Evolutionary conservation across 2,329 filamentous ascomycete species (phyloP).

Genomic region (Colletotrichum sojae): DNA sequence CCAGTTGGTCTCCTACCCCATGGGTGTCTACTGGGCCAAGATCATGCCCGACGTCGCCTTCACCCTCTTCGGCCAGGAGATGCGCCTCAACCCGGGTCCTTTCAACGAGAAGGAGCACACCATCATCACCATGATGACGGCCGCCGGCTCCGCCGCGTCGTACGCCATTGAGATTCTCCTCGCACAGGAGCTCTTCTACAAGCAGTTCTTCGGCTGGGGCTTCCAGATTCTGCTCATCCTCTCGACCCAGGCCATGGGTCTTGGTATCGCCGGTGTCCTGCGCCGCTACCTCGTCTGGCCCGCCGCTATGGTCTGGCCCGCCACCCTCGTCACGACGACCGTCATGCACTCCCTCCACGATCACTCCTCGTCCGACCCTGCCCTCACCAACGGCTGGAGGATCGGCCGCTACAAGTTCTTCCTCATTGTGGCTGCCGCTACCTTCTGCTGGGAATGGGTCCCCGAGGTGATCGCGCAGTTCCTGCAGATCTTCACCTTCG

Average conservation of each 20-base stretch:
- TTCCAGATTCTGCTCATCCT: slow-evolving; percentile 69
- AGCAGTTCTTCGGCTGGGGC: slow-evolving; percentile 62
- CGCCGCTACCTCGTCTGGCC: slow-evolving; percentile 68
- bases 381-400: slow-evolving; percentile 71
- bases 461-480: slow-evolving; percentile 40
- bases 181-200: slow-evolving; percentile 63
- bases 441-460: slow-evolving; percentile 58
- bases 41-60: slow-evolving; percentile 50
- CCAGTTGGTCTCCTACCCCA: slow-evolving; percentile 68
- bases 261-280: slow-evolving; percentile 69
- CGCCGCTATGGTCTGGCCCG: slow-evolving; percentile 72
- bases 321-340: slow-evolving; percentile 67
- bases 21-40: slow-evolving; percentile 52
- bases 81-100: slow-evolving; percentile 56
- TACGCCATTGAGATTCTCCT: slow-evolving; percentile 59
- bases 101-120: slow-evolving; percentile 65
- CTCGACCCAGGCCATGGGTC: slow-evolving; percentile 70
- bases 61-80: slow-evolving; percentile 48
- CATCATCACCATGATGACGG: slow-evolving; percentile 63
- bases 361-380: slow-evolving; percentile 61
- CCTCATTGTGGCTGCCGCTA: slow-evolving; percentile 66
- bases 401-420: slow-evolving; percentile 77
- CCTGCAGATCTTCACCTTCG: slow-evolving; percentile 66
- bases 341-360: slow-evolving; percentile 65
- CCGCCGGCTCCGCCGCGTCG: slow-evolving; percentile 51